Evolutionary conservation across 2,329 filamentous ascomycete species (phyloP).

Genomic region (Fusarium penzigii): DNA sequence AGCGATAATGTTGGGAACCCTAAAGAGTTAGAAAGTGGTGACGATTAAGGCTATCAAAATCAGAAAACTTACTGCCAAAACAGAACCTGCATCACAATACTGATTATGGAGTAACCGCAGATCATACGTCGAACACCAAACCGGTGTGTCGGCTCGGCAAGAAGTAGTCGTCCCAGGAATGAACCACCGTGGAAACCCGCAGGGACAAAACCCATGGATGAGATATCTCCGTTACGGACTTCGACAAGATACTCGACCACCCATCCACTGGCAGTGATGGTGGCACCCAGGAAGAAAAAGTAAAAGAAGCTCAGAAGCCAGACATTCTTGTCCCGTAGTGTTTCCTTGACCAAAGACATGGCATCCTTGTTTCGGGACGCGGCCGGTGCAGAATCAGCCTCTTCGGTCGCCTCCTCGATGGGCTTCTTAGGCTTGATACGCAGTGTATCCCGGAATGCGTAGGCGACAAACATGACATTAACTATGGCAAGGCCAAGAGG

Average conservation of each 20-base stretch:
- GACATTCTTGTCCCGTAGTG: constrained; percentile 47
- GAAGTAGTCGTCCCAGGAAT: constrained; percentile 55
- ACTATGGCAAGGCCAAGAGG: constrained; percentile 52
- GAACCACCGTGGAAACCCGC: constrained; percentile 61
- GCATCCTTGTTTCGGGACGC: constrained; percentile 35
- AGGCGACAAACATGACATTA: constrained; percentile 49
- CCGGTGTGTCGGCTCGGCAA: constrained; percentile 60
- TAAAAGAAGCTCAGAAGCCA: constrained; percentile 64
- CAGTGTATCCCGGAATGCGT: constrained; percentile 53
- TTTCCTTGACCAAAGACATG: constrained; percentile 43
- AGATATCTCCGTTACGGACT: constrained; percentile 57
- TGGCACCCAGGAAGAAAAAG: constrained; percentile 62
- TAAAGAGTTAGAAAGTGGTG: constrained; percentile 17
- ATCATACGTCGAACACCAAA: constrained; percentile 61
- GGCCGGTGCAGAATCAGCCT: constrained; percentile 2
- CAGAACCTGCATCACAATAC: constrained; percentile 55
- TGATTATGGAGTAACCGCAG: constrained; percentile 52
- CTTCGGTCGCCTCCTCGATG: neutral
- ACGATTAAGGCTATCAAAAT: too few relatives aligned
- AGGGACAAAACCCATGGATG: constrained; percentile 62
- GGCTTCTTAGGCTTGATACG: constrained; percentile 26
- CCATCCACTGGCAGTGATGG: constrained; percentile 61
- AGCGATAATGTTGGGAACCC: constrained; percentile 46
- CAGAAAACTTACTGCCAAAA: constrained; percentile 54
- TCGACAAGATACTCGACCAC: constrained; percentile 65